These are phyloP conservation scores for Licmophora abbreviata DNA, from an alignment of 108 stramenopile genomes.

Conservation along the genomic window DNA sequence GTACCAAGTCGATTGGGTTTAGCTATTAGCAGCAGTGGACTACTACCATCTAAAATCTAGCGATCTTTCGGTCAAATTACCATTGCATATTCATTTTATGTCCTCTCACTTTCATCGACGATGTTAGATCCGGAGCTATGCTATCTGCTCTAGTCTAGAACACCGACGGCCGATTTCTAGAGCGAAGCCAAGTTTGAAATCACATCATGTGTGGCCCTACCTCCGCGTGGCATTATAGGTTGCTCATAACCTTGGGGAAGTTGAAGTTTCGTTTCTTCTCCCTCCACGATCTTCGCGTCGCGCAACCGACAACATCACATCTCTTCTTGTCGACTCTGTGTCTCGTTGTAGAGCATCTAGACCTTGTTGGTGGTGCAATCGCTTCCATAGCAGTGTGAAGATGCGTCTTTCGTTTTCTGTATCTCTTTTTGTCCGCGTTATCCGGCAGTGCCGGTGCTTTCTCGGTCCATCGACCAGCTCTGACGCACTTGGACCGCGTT, in stretches of 20 bases:
- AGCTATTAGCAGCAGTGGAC: constrained; percentile 18
- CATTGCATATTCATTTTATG: no score
- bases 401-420: constrained; percentile 11
- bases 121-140: no score
- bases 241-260: no score
- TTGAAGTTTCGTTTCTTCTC: constrained; percentile 1
- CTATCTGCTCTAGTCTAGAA: no score
- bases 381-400: background rate
- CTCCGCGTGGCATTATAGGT: no score
- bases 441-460: constrained; percentile 2
- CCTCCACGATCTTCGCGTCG: background rate
- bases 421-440: constrained; percentile 5
- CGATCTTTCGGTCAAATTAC: no score
- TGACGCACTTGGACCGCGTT: background rate
- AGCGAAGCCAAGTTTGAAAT: no score
- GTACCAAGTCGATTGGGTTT: constrained; percentile 23
- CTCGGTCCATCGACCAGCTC: constrained; percentile 5
- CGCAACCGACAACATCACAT: background rate
- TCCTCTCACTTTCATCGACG: no score
- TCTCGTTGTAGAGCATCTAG: background rate
- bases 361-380: background rate
- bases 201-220: no score
- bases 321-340: background rate
- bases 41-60: no score
- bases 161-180: no score